Conservation (phyloP, 306 rosid species). For the Vigna hirtella region DNA sequence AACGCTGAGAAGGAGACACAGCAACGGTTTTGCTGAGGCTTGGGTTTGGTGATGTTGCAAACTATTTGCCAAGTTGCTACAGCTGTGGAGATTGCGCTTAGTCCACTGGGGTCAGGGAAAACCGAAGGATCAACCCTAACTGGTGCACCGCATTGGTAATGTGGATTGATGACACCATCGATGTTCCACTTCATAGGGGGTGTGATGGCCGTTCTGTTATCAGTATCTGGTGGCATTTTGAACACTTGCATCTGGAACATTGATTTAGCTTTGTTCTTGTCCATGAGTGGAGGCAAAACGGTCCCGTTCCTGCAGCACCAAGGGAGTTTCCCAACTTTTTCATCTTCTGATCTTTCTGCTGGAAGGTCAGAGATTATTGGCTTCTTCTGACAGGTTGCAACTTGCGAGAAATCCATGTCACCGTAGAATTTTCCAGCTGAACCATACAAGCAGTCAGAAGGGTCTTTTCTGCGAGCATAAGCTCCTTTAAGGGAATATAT, state of each 20-base stretch:
- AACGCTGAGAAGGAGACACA: constrained; percentile 84
- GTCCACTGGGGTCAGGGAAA: constrained; percentile 80
- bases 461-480: constrained; percentile 60
- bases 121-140: constrained; percentile 64
- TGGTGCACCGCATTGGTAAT: constrained; percentile 68
- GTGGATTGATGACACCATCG: constrained; percentile 70
- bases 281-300: constrained; percentile 65
- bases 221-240: constrained; percentile 72
- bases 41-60: constrained; percentile 77
- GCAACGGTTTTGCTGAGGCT: constrained; percentile 58
- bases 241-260: constrained; percentile 73
- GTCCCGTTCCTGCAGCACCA: constrained; percentile 84
- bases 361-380: constrained; percentile 83
- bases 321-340: constrained; percentile 70
- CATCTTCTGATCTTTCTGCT: constrained; percentile 54
- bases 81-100: constrained; percentile 53
- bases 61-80: constrained; percentile 82
- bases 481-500: constrained; percentile 76
- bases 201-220: constrained; percentile 66
- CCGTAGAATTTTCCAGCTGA: constrained; percentile 55
- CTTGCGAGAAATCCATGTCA: constrained; percentile 73
- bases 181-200: constrained; percentile 79
- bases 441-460: constrained; percentile 67
- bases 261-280: constrained; percentile 60
- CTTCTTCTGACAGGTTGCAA: constrained; percentile 65